Conservation (phyloP, 495 filamentous ascomycete genomes). For the Pseudoneurospora amorphoporcata region DNA sequence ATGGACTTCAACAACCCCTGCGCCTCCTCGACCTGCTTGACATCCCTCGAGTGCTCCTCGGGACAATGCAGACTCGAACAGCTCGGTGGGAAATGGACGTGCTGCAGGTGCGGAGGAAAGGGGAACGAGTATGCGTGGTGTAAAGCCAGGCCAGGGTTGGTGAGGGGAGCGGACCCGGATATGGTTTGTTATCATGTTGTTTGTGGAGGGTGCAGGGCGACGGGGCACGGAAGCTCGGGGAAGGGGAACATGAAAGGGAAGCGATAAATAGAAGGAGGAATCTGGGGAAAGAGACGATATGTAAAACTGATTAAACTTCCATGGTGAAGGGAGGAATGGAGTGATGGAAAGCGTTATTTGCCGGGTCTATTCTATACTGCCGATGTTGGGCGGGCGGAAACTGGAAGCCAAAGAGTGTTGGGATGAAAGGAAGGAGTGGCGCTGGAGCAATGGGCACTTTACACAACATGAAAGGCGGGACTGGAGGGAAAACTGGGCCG, state of each 20-base stretch:
- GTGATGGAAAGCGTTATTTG: no score
- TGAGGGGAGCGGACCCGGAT: slow-evolving; percentile 30
- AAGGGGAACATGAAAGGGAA: background rate
- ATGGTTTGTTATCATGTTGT: slow-evolving; percentile 33
- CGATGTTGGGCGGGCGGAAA: no score
- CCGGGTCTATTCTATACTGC: no score
- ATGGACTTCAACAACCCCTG: slow-evolving; percentile 31
- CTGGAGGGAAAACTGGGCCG: no score
- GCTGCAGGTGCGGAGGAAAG: slow-evolving; percentile 32
- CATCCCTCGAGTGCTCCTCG: slow-evolving; percentile 30
- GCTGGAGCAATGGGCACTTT: no score
- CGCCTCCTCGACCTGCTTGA: slow-evolving; percentile 30
- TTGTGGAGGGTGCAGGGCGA: slow-evolving; percentile 16
- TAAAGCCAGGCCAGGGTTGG: slow-evolving; percentile 5
- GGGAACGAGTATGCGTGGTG: slow-evolving; percentile 23
- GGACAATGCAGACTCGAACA: slow-evolving; percentile 34
- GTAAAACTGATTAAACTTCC: no score
- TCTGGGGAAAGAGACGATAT: no score
- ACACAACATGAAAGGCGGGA: no score
- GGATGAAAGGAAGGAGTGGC: no score
- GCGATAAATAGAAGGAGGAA: background rate
- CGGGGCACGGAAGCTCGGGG: background rate
- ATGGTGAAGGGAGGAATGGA: no score
- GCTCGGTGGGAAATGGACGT: slow-evolving; percentile 31
- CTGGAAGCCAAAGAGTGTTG: no score